Conservation (phyloP, 257 asterid genomes). For the Penstemon newberryi region DNA sequence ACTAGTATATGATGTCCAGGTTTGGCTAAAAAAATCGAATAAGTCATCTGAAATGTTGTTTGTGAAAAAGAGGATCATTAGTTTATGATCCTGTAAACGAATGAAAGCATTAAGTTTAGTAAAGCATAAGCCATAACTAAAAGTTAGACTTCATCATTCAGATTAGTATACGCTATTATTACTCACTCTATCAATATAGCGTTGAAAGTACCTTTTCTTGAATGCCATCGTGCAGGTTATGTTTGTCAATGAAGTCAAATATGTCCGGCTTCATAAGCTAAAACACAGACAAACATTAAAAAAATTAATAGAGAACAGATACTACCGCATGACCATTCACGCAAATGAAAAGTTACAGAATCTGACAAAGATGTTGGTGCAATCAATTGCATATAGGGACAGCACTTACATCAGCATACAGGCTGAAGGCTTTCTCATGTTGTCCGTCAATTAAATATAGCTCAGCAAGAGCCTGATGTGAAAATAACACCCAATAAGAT, state of each 20-base stretch:
- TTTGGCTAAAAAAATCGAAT: conserved; percentile 20
- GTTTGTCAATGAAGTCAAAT: conserved; percentile 93
- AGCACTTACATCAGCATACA: conserved; percentile 92
- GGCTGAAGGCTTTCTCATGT: conserved; percentile 83
- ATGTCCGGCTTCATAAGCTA: conserved; percentile 89
- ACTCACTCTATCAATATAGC: conserved; percentile 14
- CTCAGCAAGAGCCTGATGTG: conserved; percentile 85
- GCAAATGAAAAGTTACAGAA: conserved; percentile 26
- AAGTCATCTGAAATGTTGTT: not conserved
- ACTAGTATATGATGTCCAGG: conserved; percentile 1
- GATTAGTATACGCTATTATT: conserved; percentile 4
- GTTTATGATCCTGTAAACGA: conserved; percentile 2
- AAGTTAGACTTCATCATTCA: conserved; percentile 8
- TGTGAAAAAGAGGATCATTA: conserved; percentile 14
- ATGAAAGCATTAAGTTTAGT: conserved; percentile 12
- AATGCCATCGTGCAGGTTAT: conserved; percentile 78
- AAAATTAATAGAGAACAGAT: conserved; percentile 26
- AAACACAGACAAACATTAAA: conserved; percentile 29
- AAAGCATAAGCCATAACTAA: conserved; percentile 4
- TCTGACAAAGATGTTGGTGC: not conserved
- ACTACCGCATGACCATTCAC: conserved; percentile 11
- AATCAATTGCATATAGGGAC: conserved; percentile 1
- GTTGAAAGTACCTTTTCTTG: conserved; percentile 66
- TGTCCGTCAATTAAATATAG: conserved; percentile 80
- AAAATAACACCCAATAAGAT: conserved; percentile 28